A percentile compares a stretch with the other conserved stretches of the same genome.
Evolutionary conservation across 139 green algal genomes (phyloP).

Genomic region (Eudorina sp.): DNA sequence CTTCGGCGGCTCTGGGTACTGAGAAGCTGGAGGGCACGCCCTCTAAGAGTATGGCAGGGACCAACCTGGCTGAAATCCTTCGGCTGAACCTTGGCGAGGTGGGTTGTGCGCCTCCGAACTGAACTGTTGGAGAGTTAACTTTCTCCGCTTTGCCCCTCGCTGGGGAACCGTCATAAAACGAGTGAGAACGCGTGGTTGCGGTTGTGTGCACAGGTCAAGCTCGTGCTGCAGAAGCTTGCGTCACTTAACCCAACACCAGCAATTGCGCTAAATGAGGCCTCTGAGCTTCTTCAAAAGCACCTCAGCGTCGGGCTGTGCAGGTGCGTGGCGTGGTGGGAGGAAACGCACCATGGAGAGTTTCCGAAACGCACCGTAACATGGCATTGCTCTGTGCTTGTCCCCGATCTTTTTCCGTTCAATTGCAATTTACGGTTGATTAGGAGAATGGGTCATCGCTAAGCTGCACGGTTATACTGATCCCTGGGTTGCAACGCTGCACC

Average conservation of each 20-base stretch:
- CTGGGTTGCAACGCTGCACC: no score
- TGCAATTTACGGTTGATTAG: no score
- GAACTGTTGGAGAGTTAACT: background rate
- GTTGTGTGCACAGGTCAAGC: slow-evolving; percentile 71
- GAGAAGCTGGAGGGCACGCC: slow-evolving; percentile 29
- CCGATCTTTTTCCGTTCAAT: no score
- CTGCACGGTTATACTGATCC: no score
- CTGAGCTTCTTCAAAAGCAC: slow-evolving; percentile 73
- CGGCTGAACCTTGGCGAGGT: slow-evolving; percentile 64
- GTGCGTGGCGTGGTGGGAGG: no score
- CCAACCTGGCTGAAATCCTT: slow-evolving; percentile 56
- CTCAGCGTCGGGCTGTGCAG: slow-evolving; percentile 67
- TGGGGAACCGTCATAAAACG: background rate
- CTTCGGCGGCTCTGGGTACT: background rate
- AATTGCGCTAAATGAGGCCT: slow-evolving; percentile 71
- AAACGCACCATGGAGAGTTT: no score
- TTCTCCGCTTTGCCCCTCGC: background rate
- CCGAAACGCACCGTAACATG: no score
- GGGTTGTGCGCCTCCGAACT: background rate
- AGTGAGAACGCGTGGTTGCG: background rate
- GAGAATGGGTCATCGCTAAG: no score
- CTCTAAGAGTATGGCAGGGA: slow-evolving; percentile 5
- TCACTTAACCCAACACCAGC: slow-evolving; percentile 66
- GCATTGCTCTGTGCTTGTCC: no score
- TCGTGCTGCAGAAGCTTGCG: slow-evolving; percentile 72